These are phyloP conservation scores for Bacterosira constricta DNA, from an alignment of 108 stramenopile species.

Conservation along the genomic window DNA sequence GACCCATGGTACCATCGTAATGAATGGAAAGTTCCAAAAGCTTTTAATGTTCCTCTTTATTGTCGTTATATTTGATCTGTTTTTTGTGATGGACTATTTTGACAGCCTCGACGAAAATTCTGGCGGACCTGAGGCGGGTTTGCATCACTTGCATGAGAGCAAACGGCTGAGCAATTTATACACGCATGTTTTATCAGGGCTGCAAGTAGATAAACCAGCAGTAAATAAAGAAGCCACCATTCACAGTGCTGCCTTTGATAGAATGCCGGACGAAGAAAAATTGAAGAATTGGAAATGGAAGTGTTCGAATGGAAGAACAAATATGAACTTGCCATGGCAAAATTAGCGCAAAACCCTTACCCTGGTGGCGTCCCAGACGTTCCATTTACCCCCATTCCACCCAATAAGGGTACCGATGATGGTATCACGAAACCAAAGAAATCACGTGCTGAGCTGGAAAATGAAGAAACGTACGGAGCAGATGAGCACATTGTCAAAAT, in stretches of 20 bases:
- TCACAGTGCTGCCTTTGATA: background rate
- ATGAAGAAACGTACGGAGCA: conserved; percentile 31
- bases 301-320: conserved; percentile 16
- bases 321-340: conserved; percentile 33
- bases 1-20: background rate
- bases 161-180: background rate
- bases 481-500: conserved; percentile 57
- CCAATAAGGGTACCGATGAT: conserved; percentile 10
- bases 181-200: too few species aligned
- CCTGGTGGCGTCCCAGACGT: background rate
- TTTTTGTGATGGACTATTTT: conserved; percentile 22
- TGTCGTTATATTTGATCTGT: conserved; percentile 16
- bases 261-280: conserved; percentile 7
- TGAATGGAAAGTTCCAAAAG: conserved; percentile 13
- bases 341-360: background rate
- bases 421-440: conserved; percentile 2
- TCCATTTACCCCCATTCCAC: conserved; percentile 3
- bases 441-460: background rate
- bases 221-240: background rate
- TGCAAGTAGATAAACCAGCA: too few species aligned
- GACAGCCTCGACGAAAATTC: background rate
- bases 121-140: conserved; percentile 35
- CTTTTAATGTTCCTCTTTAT: background rate
- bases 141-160: conserved; percentile 28
- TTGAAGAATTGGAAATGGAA: conserved; percentile 21